These are phyloP conservation scores for Solanum bulbocastanum DNA, from an alignment of 257 asterid genomes.

Conservation along the genomic window DNA sequence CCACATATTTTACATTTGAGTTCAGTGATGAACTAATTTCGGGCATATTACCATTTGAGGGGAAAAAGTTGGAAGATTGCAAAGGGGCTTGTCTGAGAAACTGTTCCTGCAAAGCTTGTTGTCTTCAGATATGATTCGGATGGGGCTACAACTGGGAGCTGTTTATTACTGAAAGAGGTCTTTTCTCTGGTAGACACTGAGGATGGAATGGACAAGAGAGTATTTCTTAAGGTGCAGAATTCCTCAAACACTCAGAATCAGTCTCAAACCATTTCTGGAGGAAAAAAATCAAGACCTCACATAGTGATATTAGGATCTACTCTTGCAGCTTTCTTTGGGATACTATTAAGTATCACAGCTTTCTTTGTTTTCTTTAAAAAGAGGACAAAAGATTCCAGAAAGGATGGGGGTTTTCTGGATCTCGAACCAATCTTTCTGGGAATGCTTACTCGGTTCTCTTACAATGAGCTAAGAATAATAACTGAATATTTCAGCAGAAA, in stretches of 20 bases:
- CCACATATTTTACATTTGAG: background rate
- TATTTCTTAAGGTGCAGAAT: no score
- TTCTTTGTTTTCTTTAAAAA: background rate
- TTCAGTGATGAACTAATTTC: no score
- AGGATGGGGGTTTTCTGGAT: background rate
- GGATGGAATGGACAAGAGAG: no score
- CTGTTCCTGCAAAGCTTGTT: background rate
- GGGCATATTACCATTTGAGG: background rate
- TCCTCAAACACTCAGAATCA: background rate
- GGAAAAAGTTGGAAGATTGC: background rate
- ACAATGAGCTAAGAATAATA: background rate
- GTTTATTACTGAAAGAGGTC: no score
- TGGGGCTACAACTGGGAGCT: background rate
- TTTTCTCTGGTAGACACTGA: no score
- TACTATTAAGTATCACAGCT: background rate
- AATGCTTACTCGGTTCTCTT: background rate
- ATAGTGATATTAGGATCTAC: background rate
- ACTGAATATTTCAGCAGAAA: conserved; percentile 2
- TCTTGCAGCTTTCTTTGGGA: background rate
- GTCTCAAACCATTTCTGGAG: background rate
- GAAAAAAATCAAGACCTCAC: background rate
- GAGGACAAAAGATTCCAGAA: background rate
- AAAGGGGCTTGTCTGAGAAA: background rate
- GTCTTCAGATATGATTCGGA: background rate
- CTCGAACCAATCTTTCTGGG: background rate